phyloP scores from a whole-genome alignment of 2,329 filamentous ascomycete genomes.

The Colletotrichum liriopes region DNA sequence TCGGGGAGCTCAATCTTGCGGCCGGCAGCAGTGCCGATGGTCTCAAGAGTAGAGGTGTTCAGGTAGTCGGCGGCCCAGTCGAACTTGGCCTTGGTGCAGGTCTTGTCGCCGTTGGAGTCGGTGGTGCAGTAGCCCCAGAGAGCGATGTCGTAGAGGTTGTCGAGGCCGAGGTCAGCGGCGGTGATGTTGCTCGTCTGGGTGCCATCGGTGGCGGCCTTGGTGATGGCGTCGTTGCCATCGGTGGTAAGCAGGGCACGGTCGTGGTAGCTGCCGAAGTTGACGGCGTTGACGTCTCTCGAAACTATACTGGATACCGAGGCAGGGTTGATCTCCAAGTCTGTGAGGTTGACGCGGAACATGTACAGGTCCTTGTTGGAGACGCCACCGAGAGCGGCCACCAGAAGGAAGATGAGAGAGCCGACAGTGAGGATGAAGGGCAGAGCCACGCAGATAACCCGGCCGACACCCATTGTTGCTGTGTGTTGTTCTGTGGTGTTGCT shows the following conservation, averaged over 20 bases:
- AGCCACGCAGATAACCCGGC: conserved; percentile 88
- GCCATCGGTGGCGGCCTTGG: conserved; percentile 48
- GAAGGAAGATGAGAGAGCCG: conserved; percentile 80
- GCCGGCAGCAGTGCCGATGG: conserved; percentile 63
- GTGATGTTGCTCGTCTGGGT: conserved; percentile 65
- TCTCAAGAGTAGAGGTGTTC: conserved; percentile 74
- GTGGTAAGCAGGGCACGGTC: conserved; percentile 53
- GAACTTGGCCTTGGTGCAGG: conserved; percentile 80
- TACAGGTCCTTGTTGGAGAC: conserved; percentile 70
- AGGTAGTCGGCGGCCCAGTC: conserved; percentile 85
- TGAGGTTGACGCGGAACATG: conserved; percentile 74
- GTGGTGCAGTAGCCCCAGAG: conserved; percentile 91
- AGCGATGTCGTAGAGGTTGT: conserved; percentile 84
- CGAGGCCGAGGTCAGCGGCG: conserved; percentile 73
- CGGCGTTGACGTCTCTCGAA: conserved; percentile 44
- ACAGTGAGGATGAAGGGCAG: conserved; percentile 88
- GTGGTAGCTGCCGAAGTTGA: conserved; percentile 56
- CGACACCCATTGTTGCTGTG: conserved; percentile 70
- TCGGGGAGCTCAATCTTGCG: conserved; percentile 77
- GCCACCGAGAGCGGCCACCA: conserved; percentile 71
- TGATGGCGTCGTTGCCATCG: conserved; percentile 45
- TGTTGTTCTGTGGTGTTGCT: conserved; percentile 47
- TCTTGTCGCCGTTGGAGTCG: conserved; percentile 67
- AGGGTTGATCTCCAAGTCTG: conserved; percentile 70
- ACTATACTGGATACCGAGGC: conserved; percentile 49